A percentile compares a stretch with the other conserved stretches of the same genome.
These are phyloP conservation scores for Microthlaspi erraticum DNA, from an alignment of 345 rosid genomes.

Conservation along the genomic window DNA sequence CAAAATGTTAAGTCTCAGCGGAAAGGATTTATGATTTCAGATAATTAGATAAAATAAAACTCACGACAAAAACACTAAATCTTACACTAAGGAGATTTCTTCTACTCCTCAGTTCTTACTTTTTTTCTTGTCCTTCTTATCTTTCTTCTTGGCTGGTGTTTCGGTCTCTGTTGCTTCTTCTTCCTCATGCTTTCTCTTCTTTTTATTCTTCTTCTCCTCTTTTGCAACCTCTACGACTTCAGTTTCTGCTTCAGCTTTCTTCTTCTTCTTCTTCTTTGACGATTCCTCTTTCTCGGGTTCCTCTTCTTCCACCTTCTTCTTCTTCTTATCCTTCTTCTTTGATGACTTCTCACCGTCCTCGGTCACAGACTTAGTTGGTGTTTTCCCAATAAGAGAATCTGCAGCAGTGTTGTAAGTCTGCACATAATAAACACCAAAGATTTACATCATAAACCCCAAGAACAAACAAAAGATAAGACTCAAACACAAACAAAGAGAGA, in stretches of 20 bases:
- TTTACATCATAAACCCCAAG: slow-evolving; percentile 1
- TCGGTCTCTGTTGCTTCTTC: slow-evolving; percentile 47
- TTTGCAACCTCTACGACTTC: slow-evolving; percentile 30
- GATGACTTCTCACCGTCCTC: slow-evolving; percentile 39
- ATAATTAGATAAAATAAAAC: slow-evolving; percentile 2
- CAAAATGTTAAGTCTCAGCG: not conserved
- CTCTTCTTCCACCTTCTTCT: slow-evolving; percentile 49
- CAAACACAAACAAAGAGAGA: slow-evolving; percentile 10
- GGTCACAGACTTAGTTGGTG: slow-evolving; percentile 32
- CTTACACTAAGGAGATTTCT: not conserved
- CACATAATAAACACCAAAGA: slow-evolving; percentile 3
- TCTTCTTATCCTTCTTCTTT: slow-evolving; percentile 55
- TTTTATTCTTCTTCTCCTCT: slow-evolving; percentile 47
- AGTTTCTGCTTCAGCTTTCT: slow-evolving; percentile 40
- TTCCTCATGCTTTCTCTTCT: slow-evolving; percentile 55
- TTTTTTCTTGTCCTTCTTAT: slow-evolving; percentile 55
- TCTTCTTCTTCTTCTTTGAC: slow-evolving; percentile 69
- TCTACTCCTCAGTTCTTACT: slow-evolving; percentile 43
- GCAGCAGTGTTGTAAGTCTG: slow-evolving; percentile 84
- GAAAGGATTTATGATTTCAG: slow-evolving; percentile 13
- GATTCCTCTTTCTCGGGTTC: slow-evolving; percentile 50
- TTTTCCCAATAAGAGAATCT: slow-evolving; percentile 67
- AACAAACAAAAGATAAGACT: not conserved
- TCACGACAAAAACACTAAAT: slow-evolving; percentile 8
- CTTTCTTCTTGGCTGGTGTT: slow-evolving; percentile 46